Conservation (phyloP, 2,329 filamentous ascomycete genomes). For the Onygenales sp. region DNA sequence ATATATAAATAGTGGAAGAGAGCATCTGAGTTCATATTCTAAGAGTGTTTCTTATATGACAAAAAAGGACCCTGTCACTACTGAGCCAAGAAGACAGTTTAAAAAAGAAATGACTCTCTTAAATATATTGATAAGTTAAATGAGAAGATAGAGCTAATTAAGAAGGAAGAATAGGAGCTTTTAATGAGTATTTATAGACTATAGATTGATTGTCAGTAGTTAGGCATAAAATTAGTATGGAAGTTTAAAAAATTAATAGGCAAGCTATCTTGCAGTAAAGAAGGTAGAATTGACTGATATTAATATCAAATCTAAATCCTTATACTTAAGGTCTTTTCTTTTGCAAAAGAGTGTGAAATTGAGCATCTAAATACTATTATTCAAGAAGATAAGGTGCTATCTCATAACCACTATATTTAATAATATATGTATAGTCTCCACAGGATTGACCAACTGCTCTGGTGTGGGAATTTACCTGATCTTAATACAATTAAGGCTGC, state of each 20-base stretch:
- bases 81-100: conserved; percentile 11
- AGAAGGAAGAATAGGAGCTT: conserved; percentile 13
- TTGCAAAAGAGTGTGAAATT: background rate
- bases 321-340: background rate
- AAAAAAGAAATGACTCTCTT: conserved; percentile 11
- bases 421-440: background rate
- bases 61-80: conserved; percentile 19
- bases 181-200: too few species aligned
- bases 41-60: conserved; percentile 19
- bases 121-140: conserved; percentile 13
- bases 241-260: conserved; percentile 10
- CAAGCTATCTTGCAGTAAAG: conserved; percentile 9
- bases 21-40: conserved; percentile 21
- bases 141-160: conserved; percentile 7
- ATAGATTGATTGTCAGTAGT: background rate
- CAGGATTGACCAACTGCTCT: background rate
- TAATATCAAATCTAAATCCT: background rate
- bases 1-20: conserved; percentile 11
- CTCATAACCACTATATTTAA: background rate
- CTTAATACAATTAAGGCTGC: conserved; percentile 14
- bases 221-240: conserved; percentile 8
- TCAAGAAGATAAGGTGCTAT: background rate
- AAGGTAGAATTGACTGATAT: conserved; percentile 6
- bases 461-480: background rate
- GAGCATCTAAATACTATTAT: background rate